These are phyloP conservation scores for Exophiala dermatitidis DNA, from an alignment of 2,329 filamentous ascomycete genomes.

Conservation along the genomic window DNA sequence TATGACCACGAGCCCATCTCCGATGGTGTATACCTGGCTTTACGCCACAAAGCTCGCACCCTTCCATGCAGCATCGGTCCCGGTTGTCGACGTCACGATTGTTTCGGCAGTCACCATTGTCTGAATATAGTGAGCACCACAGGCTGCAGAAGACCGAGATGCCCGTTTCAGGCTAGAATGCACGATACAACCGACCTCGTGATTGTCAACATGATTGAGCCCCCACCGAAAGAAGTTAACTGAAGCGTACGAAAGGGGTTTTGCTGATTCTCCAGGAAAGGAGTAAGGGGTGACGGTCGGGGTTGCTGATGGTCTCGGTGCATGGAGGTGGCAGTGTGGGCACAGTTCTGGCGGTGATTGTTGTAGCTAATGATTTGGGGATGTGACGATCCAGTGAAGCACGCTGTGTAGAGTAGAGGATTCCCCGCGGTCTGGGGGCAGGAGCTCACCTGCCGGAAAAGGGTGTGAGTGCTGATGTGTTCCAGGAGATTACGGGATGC, in stretches of 20 bases:
- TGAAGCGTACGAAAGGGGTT: not conserved
- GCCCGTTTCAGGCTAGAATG: constrained; percentile 11
- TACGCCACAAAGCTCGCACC: constrained; percentile 41
- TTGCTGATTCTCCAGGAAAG: not conserved
- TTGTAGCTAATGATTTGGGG: not conserved
- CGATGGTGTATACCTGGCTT: constrained; percentile 34
- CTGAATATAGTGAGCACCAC: constrained; percentile 13
- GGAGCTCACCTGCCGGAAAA: no score
- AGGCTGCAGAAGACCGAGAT: constrained; percentile 9
- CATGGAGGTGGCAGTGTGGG: not conserved
- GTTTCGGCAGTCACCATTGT: constrained; percentile 40
- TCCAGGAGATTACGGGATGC: no score
- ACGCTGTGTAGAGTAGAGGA: not conserved
- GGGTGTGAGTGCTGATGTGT: no score
- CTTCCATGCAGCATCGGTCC: constrained; percentile 38
- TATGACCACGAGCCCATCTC: constrained; percentile 44
- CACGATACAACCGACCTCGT: constrained; percentile 12
- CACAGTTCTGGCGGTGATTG: no score
- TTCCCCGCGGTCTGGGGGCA: no score
- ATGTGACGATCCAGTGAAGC: not conserved
- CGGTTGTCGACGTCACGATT: constrained; percentile 39
- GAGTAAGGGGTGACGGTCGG: not conserved
- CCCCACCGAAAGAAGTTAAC: not conserved
- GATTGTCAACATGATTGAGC: constrained; percentile 12
- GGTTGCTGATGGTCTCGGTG: not conserved